These are phyloP conservation scores for Termitomyces sp. DNA, from an alignment of 768 basidiomycete species.

Conservation along the genomic window DNA sequence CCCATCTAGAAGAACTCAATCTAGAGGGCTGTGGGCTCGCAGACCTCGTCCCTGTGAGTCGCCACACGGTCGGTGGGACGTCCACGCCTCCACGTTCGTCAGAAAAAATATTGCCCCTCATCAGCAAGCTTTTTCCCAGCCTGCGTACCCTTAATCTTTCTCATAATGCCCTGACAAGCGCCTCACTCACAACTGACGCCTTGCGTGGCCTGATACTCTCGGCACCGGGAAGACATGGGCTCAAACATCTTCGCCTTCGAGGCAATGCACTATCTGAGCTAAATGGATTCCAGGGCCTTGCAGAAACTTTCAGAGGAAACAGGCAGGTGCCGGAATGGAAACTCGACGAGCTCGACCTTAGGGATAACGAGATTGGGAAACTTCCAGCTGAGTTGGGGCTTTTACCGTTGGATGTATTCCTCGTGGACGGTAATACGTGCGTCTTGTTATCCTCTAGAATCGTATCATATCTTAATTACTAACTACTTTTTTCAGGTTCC, in stretches of 20 bases:
- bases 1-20: constrained; percentile 66
- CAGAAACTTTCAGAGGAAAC: constrained; percentile 63
- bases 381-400: constrained; percentile 68
- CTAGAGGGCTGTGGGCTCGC: constrained; percentile 69
- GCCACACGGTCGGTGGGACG: constrained; percentile 25
- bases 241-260: constrained; percentile 60
- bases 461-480: not conserved
- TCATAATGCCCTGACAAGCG: constrained; percentile 63
- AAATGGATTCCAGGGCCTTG: constrained; percentile 55
- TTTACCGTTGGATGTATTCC: constrained; percentile 71
- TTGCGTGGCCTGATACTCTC: constrained; percentile 50
- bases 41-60: constrained; percentile 50
- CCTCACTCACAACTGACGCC: constrained; percentile 41
- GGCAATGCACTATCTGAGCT: constrained; percentile 65
- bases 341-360: constrained; percentile 75
- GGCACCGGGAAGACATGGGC: constrained; percentile 41
- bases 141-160: constrained; percentile 67
- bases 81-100: constrained; percentile 37
- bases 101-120: constrained; percentile 52
- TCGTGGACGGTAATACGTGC: constrained; percentile 83
- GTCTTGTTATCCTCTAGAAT: constrained; percentile 22
- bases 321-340: constrained; percentile 63
- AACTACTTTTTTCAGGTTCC: constrained; percentile 47
- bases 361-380: constrained; percentile 76
- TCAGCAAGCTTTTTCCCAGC: constrained; percentile 67